Base-by-base conservation (phyloP, 208 protist species). In the Leishmania martiniquensis region DNA sequence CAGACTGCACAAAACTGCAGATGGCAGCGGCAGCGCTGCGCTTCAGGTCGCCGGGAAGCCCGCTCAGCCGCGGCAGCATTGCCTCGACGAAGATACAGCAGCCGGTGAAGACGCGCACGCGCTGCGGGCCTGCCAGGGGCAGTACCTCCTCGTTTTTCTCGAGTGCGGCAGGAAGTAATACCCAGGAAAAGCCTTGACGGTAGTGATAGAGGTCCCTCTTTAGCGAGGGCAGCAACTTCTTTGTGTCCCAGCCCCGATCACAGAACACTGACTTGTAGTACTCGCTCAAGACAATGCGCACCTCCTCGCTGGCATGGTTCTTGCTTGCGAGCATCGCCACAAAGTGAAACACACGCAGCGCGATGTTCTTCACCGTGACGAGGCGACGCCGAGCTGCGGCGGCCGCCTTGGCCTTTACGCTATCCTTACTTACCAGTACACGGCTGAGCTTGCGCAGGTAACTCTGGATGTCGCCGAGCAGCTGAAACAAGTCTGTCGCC, bases 231-330 rank as follows among this genome's bases (percentile, higher is more conserved):
- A 96, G 75, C 22, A 91, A 55, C 59, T 86, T 87, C 82, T 94
- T 93, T 66, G 87, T 93, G 65, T 95, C 87, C 94, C 94, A 97
- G 10, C 94, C 94, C 55, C 94, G 91, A 78, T 97, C 94, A 66
- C 87, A 93, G 80, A 97, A 97, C 72, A 97, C 90, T 60, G 94
- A 95, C 72, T 94, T 94, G 87, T 97, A 97, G 87, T 93, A 97
- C 77, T 96, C 91, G 59, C 71, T 65, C 47, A 96, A 67, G 12
- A 90, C 91, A 63, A 96, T 91, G 52, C 91, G 94, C 15, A 96
- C 92, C 47, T 94, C 92, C 68, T 96, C 94, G 54, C 86, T 84
- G 39, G 88, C 91, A 73, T 97, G 87, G 74, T 97, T 97, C 82
- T 97, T 97, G 86, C 93, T 88, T 9, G 92, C 94, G n/a, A 97